Base-by-base conservation (phyloP, 1,139 yeast species). In the Suhomyces guaymorum region DNA sequence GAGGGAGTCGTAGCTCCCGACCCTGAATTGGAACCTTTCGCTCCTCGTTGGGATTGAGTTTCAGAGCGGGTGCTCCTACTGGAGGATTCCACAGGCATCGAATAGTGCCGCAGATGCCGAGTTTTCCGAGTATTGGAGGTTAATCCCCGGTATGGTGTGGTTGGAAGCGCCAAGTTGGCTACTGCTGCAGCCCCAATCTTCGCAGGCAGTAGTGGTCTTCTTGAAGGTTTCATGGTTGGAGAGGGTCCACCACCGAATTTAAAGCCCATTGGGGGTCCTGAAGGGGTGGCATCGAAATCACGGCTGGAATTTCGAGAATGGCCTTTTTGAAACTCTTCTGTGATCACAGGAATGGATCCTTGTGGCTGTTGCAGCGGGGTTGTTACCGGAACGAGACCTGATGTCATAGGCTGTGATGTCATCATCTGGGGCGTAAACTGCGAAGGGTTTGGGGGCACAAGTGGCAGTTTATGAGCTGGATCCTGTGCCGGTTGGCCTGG, bases 171-270 rank as follows among this genome's bases (percentile, higher is more conserved):
- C 28, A 79, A 56, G 29, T 73, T 73, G 2, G 87, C 82, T 1
- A 82, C 85, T 0, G 88, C 87, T 15, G 74, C 77, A 1, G 88
- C 88, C 1, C 89, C 89, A 8, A 81, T 68, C 48, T 80, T 79
- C 0, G 88, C 85, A 0, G 90, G 90, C 2, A 88, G 82, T 17
- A 73, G 55, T 21, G 79, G 75, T 42, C 80, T 63, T 26, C 63
- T 59, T 56, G 65, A 15, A 33, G 61, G 32, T 43, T 47, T 37
- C 13, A 38, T 22, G 22, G 44, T 24, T 28, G 34, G 11, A 17
- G 41, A 31, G 6, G 49, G 38, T 4, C 59, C 57, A 7, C 67
- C 57, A 2, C 78, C 78, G 51, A 73, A 72, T 33, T 63, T 56
- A 47, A 60, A 74, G 24, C 57, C 59, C 24, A 59, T 51, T 28